phyloP scores from a whole-genome alignment of 2,329 filamentous ascomycete species.

The Aureobasidium melanogenum region DNA sequence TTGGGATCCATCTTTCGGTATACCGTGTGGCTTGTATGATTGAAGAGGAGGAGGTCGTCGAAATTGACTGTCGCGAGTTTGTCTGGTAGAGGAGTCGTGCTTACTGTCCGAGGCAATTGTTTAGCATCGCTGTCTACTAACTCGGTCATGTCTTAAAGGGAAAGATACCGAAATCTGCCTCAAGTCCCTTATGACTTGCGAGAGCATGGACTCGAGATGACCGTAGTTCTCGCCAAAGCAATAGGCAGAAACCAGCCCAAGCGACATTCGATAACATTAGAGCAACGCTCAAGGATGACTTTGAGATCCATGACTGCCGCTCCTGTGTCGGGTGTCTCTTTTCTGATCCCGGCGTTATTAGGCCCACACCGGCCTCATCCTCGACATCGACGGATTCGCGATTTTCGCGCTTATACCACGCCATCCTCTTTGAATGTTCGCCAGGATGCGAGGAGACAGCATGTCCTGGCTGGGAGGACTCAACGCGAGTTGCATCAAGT shows the following conservation, averaged over 20 bases:
- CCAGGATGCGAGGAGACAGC: too few species aligned
- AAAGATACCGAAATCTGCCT: background rate
- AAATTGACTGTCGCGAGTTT: background rate
- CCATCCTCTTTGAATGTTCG: background rate
- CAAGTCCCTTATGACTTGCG: background rate
- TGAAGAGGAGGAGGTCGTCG: background rate
- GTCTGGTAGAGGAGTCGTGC: background rate
- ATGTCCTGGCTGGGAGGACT: too few species aligned
- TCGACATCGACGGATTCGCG: background rate
- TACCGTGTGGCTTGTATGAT: background rate
- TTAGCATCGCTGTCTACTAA: background rate
- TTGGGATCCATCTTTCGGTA: background rate
- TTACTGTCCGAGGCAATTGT: background rate
- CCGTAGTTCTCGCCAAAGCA: background rate
- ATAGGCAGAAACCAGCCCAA: background rate
- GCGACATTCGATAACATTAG: background rate
- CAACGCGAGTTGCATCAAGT: too few species aligned
- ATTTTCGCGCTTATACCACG: background rate
- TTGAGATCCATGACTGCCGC: background rate
- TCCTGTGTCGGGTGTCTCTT: background rate
- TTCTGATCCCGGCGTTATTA: background rate
- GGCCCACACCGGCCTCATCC: background rate
- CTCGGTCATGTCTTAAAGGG: background rate
- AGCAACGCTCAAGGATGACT: background rate
- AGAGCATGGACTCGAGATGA: background rate